Evolutionary conservation across 129 eudicot species (phyloP), one percentile per base, ranked within the genome.

Genomic region (Oenanthe sinensis): DNA sequence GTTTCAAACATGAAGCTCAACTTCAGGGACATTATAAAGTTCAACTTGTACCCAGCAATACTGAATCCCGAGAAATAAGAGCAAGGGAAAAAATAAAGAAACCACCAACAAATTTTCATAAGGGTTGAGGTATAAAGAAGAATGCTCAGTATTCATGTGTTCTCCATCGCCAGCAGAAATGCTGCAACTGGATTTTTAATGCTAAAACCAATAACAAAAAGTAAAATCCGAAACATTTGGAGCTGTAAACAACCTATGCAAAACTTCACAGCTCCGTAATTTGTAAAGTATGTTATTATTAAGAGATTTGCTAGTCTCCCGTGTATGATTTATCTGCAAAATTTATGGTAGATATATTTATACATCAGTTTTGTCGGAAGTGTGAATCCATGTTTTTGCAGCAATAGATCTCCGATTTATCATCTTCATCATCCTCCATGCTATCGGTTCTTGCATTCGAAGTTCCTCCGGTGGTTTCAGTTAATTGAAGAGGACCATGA

Each of bases 401-500:
- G 78, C 65, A 16, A 75, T 28, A 75, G 65, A 67, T 75, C 67
- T 75, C 65, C 0, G 65, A 75, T 16, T 11, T 48, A 47, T 75
- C 78, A 75, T 48, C 78, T 28, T 47, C 78, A 28, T 75, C 78
- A 33, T 49, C 78, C 12, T 49, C 78, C 67, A 75, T 48, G 67
- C 78, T 75, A 75, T 75, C 45, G 2, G 63, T 54, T 60, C 46
- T 17, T 30, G 30, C 54, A 19, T 67, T 75, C 9, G 45, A 75
- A 50, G 78, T 49, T 10, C 78, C 78, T 75, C 28, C 46, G 8
- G 78, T 75, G 65, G 84, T 74, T 58, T 81, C 87, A 62, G 81
- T 84, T 48, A 86, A 81, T 48, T 88, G 85, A 42, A 93, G 88
- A 40, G 96, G 98, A 40, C 98, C 97, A 63, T 85, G 79, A 14